These are phyloP conservation scores for Lactarius psammicola DNA, from an alignment of 768 basidiomycete species.

Conservation along the genomic window DNA sequence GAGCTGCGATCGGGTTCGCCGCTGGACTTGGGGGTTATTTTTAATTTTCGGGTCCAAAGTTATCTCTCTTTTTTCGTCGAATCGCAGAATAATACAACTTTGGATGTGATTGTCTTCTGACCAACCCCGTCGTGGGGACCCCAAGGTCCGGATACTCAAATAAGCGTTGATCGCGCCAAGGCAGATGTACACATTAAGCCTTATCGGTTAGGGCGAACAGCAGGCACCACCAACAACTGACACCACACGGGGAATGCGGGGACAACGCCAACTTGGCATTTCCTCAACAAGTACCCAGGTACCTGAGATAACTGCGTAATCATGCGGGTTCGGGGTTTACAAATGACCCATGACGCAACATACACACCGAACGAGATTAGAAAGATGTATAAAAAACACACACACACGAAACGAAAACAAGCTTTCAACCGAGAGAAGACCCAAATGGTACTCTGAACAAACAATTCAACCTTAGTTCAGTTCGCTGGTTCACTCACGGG, in stretches of 20 bases:
- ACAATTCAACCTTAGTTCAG: background rate
- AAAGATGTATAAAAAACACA: background rate
- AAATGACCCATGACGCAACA: background rate
- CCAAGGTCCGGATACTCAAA: slow-evolving; percentile 21
- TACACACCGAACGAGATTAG: background rate
- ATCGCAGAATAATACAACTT: background rate
- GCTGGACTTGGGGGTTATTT: slow-evolving; percentile 9
- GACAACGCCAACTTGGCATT: background rate
- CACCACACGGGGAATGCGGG: background rate
- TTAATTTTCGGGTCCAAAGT: background rate
- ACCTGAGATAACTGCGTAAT: background rate
- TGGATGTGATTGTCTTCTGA: slow-evolving; percentile 11
- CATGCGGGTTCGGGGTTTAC: background rate
- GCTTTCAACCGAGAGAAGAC: slow-evolving; percentile 22
- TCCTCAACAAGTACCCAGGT: background rate
- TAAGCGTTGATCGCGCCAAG: slow-evolving; percentile 17
- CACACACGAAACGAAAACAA: slow-evolving; percentile 14
- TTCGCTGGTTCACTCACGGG: background rate
- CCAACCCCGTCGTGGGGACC: background rate
- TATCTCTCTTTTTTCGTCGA: background rate
- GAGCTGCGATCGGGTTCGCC: slow-evolving; percentile 7
- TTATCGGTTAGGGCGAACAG: slow-evolving; percentile 10
- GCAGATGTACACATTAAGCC: slow-evolving; percentile 17
- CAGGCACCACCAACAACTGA: background rate
- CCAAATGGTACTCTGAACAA: background rate